Evolutionary conservation across 2,329 filamentous ascomycete species (phyloP), one percentile per base, ranked within the genome.

Genomic region (Tetracladium maxilliforme): DNA sequence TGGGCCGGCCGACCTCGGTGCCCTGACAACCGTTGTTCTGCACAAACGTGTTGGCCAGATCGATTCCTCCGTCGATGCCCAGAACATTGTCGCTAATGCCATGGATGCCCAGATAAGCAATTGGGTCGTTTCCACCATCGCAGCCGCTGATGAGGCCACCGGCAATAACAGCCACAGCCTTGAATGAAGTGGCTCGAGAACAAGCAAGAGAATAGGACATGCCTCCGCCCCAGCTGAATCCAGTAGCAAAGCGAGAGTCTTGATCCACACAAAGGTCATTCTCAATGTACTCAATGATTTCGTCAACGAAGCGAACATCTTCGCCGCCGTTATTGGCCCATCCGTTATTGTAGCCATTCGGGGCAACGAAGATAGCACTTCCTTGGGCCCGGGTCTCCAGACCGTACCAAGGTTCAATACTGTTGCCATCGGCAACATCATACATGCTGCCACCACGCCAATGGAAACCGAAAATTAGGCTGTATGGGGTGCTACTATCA

Each of bases 391-490:
- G 35, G n/a, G 33, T 29, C 22, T 36, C 36, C 11, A 51, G 33
- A 15, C 47, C 46, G 23, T 49, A 49, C 32, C 44, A 49, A n/a
- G n/a, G n/a, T n/a, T n/a, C n/a, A n/a, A n/a, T n/a, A n/a, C n/a
- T n/a, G 4, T 38, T 36, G 7, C 49, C 47, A 16, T 38, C 39
- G 19, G 41, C 48, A 15, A 58, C 44, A 27, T 51, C 39, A 24
- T 42, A 30, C 37, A 51, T 51, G 34, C 33, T 52, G 17, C 52
- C 52, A 26, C 45, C 44, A 18, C 51, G 48, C 40, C 45, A 49
- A 38, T 62, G 56, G 23, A 49, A 39, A 13, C 43, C 46, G 33
- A 56, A 56, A 29, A 62, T 49, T 18, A 59, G 43, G 19, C 45
- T 46, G 36, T 58, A 50, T 2, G 45, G 41, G 13, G 42, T 43